phyloP scores from a whole-genome alignment of 306 rosid species.

The Mimosa pudica region DNA sequence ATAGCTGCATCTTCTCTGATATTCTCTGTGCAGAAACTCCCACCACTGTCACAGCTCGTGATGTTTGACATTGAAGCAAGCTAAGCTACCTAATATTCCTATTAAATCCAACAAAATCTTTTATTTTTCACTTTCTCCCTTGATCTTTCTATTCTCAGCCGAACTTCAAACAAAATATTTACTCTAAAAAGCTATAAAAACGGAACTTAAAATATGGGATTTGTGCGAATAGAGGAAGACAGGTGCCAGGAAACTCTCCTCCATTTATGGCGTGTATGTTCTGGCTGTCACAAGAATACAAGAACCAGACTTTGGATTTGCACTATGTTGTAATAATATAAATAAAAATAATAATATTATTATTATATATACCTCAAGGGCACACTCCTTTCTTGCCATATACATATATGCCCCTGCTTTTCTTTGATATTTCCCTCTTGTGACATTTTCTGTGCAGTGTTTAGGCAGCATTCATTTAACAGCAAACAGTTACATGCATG shows the following conservation, averaged over 20 bases:
- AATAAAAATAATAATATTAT: not conserved
- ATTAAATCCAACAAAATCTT: constrained; percentile 14
- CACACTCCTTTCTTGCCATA: constrained; percentile 15
- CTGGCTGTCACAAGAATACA: constrained; percentile 44
- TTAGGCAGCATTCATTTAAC: not conserved
- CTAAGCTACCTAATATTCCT: not conserved
- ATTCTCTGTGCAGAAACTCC: constrained; percentile 64
- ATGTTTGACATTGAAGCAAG: constrained; percentile 62
- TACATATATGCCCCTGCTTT: constrained; percentile 39
- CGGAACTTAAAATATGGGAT: constrained; percentile 40
- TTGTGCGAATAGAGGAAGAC: constrained; percentile 55
- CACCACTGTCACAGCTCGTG: constrained; percentile 70
- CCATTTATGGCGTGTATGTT: constrained; percentile 53
- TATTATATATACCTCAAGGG: not conserved
- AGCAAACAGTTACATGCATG: not conserved
- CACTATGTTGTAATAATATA: not conserved
- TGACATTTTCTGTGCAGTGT: not conserved
- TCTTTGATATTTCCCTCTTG: constrained; percentile 37
- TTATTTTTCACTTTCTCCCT: constrained; percentile 8
- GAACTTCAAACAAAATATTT: not conserved
- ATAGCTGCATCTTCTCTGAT: constrained; percentile 39
- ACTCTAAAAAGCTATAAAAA: not conserved
- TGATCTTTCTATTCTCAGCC: not conserved
- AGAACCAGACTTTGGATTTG: constrained; percentile 44
- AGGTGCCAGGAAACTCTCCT: constrained; percentile 60